Evolutionary conservation across 2,329 filamentous ascomycete species (phyloP).

Genomic region (Colletotrichum phormii): DNA sequence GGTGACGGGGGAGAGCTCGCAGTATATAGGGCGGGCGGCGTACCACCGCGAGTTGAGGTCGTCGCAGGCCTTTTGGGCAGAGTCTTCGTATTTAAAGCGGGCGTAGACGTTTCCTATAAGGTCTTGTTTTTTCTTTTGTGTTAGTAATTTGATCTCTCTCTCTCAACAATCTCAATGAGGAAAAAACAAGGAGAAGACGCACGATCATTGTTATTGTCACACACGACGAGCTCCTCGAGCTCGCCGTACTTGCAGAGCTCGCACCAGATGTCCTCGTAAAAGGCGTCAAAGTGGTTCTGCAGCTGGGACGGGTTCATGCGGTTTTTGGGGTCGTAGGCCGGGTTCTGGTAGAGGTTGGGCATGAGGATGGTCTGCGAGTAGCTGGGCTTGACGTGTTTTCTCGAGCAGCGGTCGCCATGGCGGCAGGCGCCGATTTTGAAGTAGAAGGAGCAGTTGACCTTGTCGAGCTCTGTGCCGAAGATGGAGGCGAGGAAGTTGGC

Average conservation of each 20-base stretch:
- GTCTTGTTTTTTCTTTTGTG: conserved; percentile 52
- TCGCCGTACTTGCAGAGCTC: conserved; percentile 99
- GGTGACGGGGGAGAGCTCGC: conserved; percentile 95
- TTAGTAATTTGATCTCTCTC: background rate
- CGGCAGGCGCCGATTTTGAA: conserved; percentile 97
- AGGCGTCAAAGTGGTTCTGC: conserved; percentile 99
- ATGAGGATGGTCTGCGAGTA: conserved; percentile 98
- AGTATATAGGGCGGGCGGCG: conserved; percentile 96
- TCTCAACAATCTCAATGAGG: too few species aligned
- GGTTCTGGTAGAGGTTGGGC: conserved; percentile 99
- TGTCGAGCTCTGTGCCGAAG: conserved; percentile 99
- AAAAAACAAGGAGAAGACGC: conserved; percentile 48
- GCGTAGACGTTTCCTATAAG: conserved; percentile 99
- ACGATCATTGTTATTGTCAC: conserved; percentile 99
- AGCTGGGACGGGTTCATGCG: conserved; percentile 97
- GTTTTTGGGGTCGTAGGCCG: conserved; percentile 94
- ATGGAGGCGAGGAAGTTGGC: conserved; percentile 99
- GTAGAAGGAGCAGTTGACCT: conserved; percentile 99
- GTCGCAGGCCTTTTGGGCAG: conserved; percentile 92
- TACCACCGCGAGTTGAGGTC: conserved; percentile 96
- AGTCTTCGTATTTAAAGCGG: conserved; percentile 99
- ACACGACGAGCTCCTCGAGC: conserved; percentile 96
- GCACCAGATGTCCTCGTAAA: conserved; percentile 99
- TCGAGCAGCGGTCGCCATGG: conserved; percentile 96
- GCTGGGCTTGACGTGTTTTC: conserved; percentile 99